Evolutionary conservation across 139 green algal genomes (phyloP).

Genomic region (Chlorokybus atmophyticus): DNA sequence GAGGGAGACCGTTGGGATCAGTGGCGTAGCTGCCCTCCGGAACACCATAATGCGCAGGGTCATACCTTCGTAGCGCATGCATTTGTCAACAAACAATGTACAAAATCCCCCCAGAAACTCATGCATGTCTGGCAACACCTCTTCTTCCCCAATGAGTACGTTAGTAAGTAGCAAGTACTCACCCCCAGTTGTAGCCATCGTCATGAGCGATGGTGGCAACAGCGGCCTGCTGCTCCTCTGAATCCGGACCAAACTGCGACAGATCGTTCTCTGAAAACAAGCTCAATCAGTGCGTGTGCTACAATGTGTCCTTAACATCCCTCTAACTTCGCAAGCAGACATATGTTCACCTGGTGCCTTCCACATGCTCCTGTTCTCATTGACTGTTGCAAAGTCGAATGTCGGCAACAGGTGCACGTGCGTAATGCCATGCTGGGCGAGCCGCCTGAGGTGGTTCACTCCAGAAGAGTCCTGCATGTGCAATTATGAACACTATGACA

Average conservation of each 20-base stretch:
- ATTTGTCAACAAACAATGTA: no score
- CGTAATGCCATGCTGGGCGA: constrained; percentile 49
- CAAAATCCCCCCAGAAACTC: no score
- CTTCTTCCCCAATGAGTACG: no score
- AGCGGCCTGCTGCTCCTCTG: constrained; percentile 52
- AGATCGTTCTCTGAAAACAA: no score
- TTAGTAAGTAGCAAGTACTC: no score
- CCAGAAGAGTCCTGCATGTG: constrained; percentile 13
- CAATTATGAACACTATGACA: no score
- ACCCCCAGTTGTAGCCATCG: constrained; percentile 81
- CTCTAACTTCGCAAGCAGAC: no score
- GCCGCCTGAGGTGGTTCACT: constrained; percentile 31
- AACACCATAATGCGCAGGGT: constrained; percentile 70
- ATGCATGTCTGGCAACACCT: no score
- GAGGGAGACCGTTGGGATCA: constrained; percentile 49
- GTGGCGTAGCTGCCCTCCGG: constrained; percentile 72
- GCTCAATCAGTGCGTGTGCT: no score
- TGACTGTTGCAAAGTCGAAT: constrained; percentile 73
- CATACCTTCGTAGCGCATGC: constrained; percentile 39
- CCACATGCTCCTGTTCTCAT: constrained; percentile 42
- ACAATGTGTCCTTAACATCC: no score
- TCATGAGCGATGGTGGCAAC: constrained; percentile 39
- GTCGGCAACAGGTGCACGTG: constrained; percentile 77
- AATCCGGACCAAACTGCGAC: no score
- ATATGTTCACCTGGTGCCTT: constrained; percentile 10